phyloP scores from a whole-genome alignment of 2,329 filamentous ascomycete species.

The Paraconiothyrium brasiliense region DNA sequence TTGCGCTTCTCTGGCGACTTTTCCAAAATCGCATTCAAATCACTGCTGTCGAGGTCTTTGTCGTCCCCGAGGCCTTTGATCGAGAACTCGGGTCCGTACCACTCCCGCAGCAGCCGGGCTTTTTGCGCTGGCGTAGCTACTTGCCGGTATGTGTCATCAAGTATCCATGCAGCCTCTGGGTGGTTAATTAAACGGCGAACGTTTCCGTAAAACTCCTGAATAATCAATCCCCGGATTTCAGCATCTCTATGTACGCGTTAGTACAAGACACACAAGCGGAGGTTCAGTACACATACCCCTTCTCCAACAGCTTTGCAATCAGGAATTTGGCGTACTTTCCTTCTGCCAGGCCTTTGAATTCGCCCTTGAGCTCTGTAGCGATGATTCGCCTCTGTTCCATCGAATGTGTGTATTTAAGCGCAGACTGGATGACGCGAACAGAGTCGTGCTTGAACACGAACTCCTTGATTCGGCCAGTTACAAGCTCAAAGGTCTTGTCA shows the following conservation, averaged over 20 bases:
- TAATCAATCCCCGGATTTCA: conserved; percentile 86
- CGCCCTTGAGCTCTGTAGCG: conserved; percentile 83
- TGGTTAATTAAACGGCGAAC: conserved; percentile 95
- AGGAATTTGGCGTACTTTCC: conserved; percentile 98
- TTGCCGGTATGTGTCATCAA: conserved; percentile 94
- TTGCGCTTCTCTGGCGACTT: conserved; percentile 84
- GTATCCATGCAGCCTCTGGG: conserved; percentile 94
- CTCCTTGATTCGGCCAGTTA: conserved; percentile 89
- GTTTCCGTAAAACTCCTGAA: conserved; percentile 94
- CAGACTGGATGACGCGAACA: conserved; percentile 95
- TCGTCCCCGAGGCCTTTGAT: conserved; percentile 68
- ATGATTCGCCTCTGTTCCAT: conserved; percentile 86
- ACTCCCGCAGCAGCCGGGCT: conserved; percentile 84
- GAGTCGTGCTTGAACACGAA: conserved; percentile 99
- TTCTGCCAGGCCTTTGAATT: conserved; percentile 85
- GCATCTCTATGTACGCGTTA: conserved; percentile 65
- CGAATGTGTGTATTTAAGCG: conserved; percentile 88
- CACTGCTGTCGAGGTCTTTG: conserved; percentile 64
- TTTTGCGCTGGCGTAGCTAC: conserved; percentile 89
- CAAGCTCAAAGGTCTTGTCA: conserved; percentile 87
- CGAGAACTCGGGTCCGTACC: conserved; percentile 94
- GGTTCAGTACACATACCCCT: conserved; percentile 59
- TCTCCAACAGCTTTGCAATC: conserved; percentile 94
- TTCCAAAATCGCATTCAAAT: conserved; percentile 78
- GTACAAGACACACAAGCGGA: not conserved